Conservation (phyloP, 441 rosid species). For the Breynia disticha region DNA sequence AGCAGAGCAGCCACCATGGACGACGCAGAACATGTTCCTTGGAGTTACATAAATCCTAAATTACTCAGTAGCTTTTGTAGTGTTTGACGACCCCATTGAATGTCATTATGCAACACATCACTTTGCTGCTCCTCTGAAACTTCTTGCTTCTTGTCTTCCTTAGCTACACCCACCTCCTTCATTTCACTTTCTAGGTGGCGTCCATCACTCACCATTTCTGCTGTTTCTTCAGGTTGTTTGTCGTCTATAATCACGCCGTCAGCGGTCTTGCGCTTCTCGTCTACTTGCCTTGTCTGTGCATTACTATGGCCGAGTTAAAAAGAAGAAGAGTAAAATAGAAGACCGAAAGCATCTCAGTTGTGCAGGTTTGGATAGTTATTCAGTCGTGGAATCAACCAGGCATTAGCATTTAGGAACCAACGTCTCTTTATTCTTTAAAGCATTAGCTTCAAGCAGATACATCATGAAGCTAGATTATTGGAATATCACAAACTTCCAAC, state of each 20-base stretch:
- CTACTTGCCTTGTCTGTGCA: slow-evolving; percentile 42
- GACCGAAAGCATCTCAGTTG: background rate
- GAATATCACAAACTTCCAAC: too few relatives aligned
- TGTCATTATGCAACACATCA: slow-evolving; percentile 30
- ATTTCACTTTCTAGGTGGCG: slow-evolving; percentile 12
- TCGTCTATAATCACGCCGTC: background rate
- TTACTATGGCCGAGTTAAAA: slow-evolving; percentile 9
- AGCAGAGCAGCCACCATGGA: too few relatives aligned
- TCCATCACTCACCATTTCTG: slow-evolving; percentile 1
- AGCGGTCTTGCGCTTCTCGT: slow-evolving; percentile 10
- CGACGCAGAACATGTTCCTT: too few relatives aligned
- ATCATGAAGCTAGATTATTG: too few relatives aligned
- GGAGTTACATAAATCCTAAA: slow-evolving; percentile 40
- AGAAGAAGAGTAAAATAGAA: background rate
- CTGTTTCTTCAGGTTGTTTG: background rate
- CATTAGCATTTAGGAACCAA: too few relatives aligned
- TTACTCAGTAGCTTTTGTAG: slow-evolving; percentile 42
- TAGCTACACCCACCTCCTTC: slow-evolving; percentile 4
- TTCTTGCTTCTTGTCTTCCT: slow-evolving; percentile 9
- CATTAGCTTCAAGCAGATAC: too few relatives aligned
- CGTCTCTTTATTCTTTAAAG: too few relatives aligned
- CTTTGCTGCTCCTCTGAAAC: background rate
- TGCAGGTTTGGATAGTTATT: background rate
- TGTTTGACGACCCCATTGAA: slow-evolving; percentile 55
- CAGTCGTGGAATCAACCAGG: too few relatives aligned